Evolutionary conservation across 768 basidiomycete species (phyloP), one percentile per base, ranked within the genome.

Genomic region (Trametes coccinea): DNA sequence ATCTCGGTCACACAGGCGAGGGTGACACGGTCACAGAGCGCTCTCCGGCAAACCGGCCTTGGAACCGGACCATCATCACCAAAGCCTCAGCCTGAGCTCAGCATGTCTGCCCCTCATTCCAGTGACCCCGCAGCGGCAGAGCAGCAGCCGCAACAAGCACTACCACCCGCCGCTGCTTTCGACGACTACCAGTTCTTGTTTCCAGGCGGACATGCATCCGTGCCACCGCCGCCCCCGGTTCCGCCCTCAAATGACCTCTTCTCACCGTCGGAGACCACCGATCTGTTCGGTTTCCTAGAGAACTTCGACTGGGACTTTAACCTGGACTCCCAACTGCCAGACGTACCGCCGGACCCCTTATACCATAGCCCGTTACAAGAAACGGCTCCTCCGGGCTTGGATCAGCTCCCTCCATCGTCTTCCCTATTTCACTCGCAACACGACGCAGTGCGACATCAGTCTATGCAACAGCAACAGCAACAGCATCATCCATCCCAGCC

Each of bases 271-370:
- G 92, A 93, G 74, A 89, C 89, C 5, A 88, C 86, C 0, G 86
- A 91, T 73, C 78, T 93, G 55, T 80, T 92, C 62, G 87, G 88
- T 58, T 93, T 93, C 72, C 84, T 93, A 71, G 90, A 93, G 74
- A 87, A 86, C 73, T 90, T 92, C 69, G 82, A 79, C 68, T 87
- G 85, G 85, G 87, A 89, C 56, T 77, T 84, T 61, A 79, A 81
- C 30, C 65, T 78, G 1, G 80, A 68, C 27, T 29, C 53, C 29
- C 62, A 64, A 34, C 60, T 64, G 47, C 62, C 63, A 59, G 62
- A 59, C 31, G 30, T 16, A 17, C 51, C 55, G 1, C 43, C 0
- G 47, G 59, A 41, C 64, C 55, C 61, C 5, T 60, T 57, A 40
- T 63, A 59, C 50, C 60, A 60, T 5, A 59, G 44, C 16, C 59